phyloP scores from a whole-genome alignment of 2,329 filamentous ascomycete species.

The Cercospora citrullina region DNA sequence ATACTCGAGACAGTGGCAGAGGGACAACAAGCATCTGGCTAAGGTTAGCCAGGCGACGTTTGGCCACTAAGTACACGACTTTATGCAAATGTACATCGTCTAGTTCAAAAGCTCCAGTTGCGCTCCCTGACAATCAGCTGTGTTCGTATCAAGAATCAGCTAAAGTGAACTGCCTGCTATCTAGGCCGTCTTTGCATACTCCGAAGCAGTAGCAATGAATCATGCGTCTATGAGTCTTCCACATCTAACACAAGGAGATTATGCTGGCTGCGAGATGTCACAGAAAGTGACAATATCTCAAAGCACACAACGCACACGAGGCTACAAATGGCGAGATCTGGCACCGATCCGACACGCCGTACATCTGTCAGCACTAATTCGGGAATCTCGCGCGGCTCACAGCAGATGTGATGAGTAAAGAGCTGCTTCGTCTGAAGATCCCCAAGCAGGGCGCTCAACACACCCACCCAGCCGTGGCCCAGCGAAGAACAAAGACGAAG shows the following conservation, averaged over 20 bases:
- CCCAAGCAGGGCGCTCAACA: background rate
- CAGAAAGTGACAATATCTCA: background rate
- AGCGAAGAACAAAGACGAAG: too few species aligned
- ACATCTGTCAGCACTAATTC: background rate
- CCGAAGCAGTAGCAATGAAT: too few species aligned
- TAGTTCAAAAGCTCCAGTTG: background rate
- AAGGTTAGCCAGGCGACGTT: conserved; percentile 29
- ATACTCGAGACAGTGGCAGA: conserved; percentile 41
- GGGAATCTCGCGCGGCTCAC: background rate
- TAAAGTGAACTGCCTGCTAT: too few species aligned
- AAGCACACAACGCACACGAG: background rate
- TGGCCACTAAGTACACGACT: conserved; percentile 23
- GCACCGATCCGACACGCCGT: background rate
- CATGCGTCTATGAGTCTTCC: background rate
- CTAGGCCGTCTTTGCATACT: too few species aligned
- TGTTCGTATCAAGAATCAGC: background rate
- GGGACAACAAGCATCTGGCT: conserved; percentile 39
- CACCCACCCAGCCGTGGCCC: background rate
- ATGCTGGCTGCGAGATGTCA: background rate
- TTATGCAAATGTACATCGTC: background rate
- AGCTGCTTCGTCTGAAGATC: background rate
- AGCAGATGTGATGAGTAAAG: background rate
- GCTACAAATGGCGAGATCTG: background rate
- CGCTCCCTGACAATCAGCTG: background rate
- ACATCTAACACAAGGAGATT: background rate